A percentile compares a stretch with the other conserved stretches of the same genome.
phyloP scores from a whole-genome alignment of 164 flowering plant genomes.

The Vitis rotundifolia region DNA sequence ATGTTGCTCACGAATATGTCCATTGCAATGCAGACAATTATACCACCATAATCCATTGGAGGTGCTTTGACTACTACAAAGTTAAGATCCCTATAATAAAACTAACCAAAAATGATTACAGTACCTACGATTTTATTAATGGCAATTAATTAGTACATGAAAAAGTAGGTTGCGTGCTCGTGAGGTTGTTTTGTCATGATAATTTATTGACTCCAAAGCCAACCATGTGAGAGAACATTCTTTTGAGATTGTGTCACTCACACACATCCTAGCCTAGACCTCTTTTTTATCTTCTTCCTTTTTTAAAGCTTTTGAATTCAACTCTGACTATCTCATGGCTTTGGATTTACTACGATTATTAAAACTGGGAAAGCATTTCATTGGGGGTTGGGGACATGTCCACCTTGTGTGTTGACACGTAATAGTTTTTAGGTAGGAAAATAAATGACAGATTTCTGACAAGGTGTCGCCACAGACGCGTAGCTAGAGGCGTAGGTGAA shows the following conservation, averaged over 20 bases:
- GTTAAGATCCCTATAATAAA: too few relatives aligned
- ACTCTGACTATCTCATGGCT: constrained; percentile 1
- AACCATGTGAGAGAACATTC: constrained; percentile 28
- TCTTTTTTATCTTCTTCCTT: not conserved
- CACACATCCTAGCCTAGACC: not conserved
- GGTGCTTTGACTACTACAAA: too few relatives aligned
- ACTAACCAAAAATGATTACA: not conserved
- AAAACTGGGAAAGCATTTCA: constrained; percentile 6
- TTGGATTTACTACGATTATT: not conserved
- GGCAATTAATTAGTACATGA: not conserved
- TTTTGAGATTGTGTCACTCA: constrained; percentile 7
- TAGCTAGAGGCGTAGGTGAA: not conserved
- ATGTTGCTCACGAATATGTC: too few relatives aligned
- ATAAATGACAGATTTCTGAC: not conserved
- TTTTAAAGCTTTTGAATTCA: not conserved
- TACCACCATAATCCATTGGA: too few relatives aligned
- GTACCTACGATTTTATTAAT: not conserved
- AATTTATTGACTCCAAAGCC: constrained; percentile 12
- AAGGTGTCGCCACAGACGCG: not conserved
- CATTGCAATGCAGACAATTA: too few relatives aligned
- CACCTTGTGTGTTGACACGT: constrained; percentile 14
- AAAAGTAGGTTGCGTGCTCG: constrained; percentile 8
- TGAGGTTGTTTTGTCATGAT: constrained; percentile 9
- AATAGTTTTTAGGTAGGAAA: constrained; percentile 3
- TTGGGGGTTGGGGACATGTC: constrained; percentile 16